Base-by-base conservation (phyloP, 371 early-diverging fungal species). In the Cokeromyces recurvatus region DNA sequence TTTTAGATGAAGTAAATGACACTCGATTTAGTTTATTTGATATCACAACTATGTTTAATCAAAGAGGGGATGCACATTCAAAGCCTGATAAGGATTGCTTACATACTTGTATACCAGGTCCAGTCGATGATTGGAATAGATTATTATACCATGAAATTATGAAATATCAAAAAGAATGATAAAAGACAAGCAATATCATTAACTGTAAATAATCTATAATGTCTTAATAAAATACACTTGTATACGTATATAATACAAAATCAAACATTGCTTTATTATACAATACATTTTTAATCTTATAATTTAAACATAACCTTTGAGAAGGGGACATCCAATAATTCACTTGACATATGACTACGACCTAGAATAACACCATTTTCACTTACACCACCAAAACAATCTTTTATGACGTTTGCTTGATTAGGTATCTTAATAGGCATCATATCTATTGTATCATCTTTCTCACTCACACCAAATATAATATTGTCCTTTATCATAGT, bases 361-460 rank as follows among this genome's bases (percentile, higher is more conserved):
- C 82, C 82, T 3, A 78, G 53, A 57, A 78, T 59, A 22, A 78
- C 53, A 2, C 79, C 82, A 40, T 79, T 78, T 43, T 81, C 82
- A 44, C 77, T 79, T 2, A 73, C 64, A 4, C 66, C 78, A 15
- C 82, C 82, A 65, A 79, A 79, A 2, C 66, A 45, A 16, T 43
- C 50, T n/a, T 40, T 24, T 2, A 53, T 31, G 8, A 46, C 23
- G 14, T 19, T 39, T 19, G 52, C 31, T 14, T 56, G 44, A 22
- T 25, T 16, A 7, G 58, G 54, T 25, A 48, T 35, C 15, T 57
- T 27, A n/a, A 71, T 38, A 32, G 59, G 62, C 4, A 57, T 19
- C 1, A 51, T 49, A 24, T 64, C 69, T n/a, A 68, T 59, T 4
- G 66, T 66, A 23, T 54, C 41, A 29, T 62, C 66, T 36, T 61